Conservation (phyloP, 345 rosid genomes). For the Pseudoturritis turrita region DNA sequence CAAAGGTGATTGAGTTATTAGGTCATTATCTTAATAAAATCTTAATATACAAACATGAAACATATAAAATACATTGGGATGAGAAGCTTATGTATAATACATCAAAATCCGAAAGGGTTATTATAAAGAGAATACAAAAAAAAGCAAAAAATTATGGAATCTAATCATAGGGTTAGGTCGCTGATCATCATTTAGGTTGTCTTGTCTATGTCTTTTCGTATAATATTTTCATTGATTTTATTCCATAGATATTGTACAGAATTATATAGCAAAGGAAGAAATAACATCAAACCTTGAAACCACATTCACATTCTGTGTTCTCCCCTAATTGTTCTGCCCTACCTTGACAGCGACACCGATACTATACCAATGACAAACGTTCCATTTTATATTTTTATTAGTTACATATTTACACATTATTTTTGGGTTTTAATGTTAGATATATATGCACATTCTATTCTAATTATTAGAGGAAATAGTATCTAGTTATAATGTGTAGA, state of each 20-base stretch:
- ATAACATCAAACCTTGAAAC: slow-evolving; percentile 25
- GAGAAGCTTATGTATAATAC: not conserved
- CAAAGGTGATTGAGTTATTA: slow-evolving; percentile 9
- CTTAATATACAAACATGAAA: not conserved
- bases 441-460: no score
- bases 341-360: not conserved
- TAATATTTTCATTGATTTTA: slow-evolving; percentile 1
- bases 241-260: not conserved
- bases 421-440: no score
- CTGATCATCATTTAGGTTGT: slow-evolving; percentile 30
- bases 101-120: not conserved
- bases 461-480: no score
- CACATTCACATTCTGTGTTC: slow-evolving; percentile 23
- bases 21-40: not conserved
- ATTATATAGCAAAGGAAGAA: not conserved
- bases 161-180: slow-evolving; percentile 23
- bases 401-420: not conserved
- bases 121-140: not conserved
- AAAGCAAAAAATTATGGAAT: not conserved
- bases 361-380: not conserved
- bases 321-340: not conserved
- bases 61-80: not conserved
- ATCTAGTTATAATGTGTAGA: no score
- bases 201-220: slow-evolving; percentile 23
- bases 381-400: not conserved